Base-by-base conservation (phyloP, 2,329 filamentous ascomycete genomes). In the Orbilia brochopaga region DNA sequence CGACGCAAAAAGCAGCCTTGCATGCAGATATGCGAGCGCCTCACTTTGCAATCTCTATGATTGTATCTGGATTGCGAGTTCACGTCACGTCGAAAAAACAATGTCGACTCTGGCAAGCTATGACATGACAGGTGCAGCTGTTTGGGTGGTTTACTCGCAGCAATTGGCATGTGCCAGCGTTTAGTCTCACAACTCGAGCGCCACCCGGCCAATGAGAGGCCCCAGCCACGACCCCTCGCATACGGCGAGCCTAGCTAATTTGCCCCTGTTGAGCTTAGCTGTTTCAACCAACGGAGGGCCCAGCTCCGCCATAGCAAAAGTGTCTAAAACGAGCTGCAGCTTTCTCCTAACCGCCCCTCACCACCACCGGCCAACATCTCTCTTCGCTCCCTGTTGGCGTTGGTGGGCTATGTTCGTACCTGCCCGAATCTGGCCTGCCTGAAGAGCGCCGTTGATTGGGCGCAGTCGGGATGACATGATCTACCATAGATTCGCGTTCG, bases 201-300 rank as follows among this genome's bases (percentile, higher is more conserved):
- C 19, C 23, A 11, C 64, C 44, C 30, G 15, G 30, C 67, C 67
- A 72, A 72, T 72, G 32, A 51, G 55, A 65, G 50, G 2, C 15
- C 11, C 10, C 23, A n/a, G 5, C 17, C 44, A 48, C 44, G 17
- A 21, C 44, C 40, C 44, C 50, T 24, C 53, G 30, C 44, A 48
- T 40, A 53, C 35, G 53, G 54, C 30, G 15, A 32, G 48, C 48
- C 58, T 55, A 35, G 51, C 58, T 52, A 69, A 55, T 70, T 64
- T 50, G 50, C 58, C 65, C 65, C 65, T 70, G 65, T 70, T 37
- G 46, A 46, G 37, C 44, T 30, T 55, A 30, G 48, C 44, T 37
- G 65, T 70, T 70, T 70, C 66, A 70, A 70, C 66, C 66, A 59
- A 62, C 58, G 40, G 40, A 32, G 54, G 37, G 48, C 55, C 62